Evolutionary conservation across 192 early-diverging fungal genomes (phyloP).

Genomic region (Coemansia sp.): DNA sequence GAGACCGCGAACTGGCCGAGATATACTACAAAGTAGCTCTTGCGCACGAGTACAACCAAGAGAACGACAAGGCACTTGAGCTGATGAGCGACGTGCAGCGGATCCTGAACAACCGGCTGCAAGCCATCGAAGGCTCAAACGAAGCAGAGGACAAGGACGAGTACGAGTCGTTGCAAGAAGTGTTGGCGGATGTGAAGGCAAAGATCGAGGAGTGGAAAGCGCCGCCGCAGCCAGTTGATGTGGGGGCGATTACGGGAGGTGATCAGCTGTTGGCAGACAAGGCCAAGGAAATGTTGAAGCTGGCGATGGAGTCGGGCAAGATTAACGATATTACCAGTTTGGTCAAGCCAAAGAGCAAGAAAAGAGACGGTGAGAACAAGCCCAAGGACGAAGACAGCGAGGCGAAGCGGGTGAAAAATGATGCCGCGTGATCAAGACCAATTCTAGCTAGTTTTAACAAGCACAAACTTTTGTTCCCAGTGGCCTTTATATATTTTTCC

Average conservation of each 20-base stretch:
- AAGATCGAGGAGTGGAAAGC: slow-evolving; percentile 53
- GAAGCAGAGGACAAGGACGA: slow-evolving; percentile 23
- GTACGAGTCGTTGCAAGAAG: slow-evolving; percentile 27
- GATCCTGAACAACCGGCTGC: slow-evolving; percentile 35
- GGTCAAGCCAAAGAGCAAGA: slow-evolving; percentile 31
- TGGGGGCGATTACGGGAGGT: slow-evolving; percentile 23
- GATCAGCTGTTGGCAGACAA: slow-evolving; percentile 37
- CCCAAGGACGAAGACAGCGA: slow-evolving; percentile 18
- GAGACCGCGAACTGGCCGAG: slow-evolving; percentile 53
- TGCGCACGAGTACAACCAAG: slow-evolving; percentile 52
- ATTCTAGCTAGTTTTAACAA: not conserved
- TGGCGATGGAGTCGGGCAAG: slow-evolving; percentile 44
- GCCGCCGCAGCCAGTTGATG: slow-evolving; percentile 28
- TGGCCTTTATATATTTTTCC: not conserved
- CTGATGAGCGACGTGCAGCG: slow-evolving; percentile 48
- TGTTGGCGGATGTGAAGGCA: slow-evolving; percentile 37
- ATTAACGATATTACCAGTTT: slow-evolving; percentile 44
- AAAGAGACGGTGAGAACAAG: slow-evolving; percentile 18
- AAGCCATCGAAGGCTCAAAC: slow-evolving; percentile 6
- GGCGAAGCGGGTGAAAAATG: slow-evolving; percentile 30
- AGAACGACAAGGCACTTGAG: slow-evolving; percentile 38
- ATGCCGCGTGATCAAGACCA: not conserved
- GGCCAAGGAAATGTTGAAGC: slow-evolving; percentile 43
- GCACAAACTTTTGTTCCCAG: not conserved
- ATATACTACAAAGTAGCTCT: slow-evolving; percentile 56